phyloP scores from a whole-genome alignment of 2,329 filamentous ascomycete species.

The Fusarium fracticaudum region DNA sequence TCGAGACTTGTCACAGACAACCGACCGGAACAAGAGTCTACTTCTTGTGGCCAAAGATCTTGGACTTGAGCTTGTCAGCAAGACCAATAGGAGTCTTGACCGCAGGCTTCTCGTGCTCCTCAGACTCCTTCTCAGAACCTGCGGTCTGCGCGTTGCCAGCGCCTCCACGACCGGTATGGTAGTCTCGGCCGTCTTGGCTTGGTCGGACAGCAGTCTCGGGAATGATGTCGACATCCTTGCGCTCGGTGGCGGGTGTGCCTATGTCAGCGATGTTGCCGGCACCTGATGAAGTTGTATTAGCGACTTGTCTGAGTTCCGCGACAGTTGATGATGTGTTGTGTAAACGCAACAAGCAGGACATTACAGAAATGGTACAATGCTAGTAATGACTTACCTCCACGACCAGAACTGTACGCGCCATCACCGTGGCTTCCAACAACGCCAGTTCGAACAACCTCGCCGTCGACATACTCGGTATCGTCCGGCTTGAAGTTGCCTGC shows the following conservation, averaged over 20 bases:
- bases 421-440: conserved; percentile 65
- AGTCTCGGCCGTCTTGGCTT: conserved; percentile 59
- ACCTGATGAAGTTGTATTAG: conserved; percentile 50
- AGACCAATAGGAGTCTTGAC: conserved; percentile 52
- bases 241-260: conserved; percentile 50
- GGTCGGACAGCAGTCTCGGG: conserved; percentile 62
- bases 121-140: conserved; percentile 45
- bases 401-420: conserved; percentile 67
- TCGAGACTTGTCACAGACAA: background rate
- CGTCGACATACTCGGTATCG: conserved; percentile 68
- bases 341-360: background rate
- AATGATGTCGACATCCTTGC: conserved; percentile 62
- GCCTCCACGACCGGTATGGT: conserved; percentile 69
- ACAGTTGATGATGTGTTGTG: background rate
- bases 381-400: conserved; percentile 59
- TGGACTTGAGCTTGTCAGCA: conserved; percentile 67
- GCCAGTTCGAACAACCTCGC: conserved; percentile 67
- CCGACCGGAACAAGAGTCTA: conserved; percentile 19
- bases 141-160: conserved; percentile 63
- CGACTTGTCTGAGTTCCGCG: background rate
- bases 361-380: background rate
- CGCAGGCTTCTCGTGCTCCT: conserved; percentile 43
- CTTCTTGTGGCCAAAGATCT: conserved; percentile 64
- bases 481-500: conserved; percentile 70
- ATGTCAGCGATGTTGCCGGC: conserved; percentile 67